A percentile compares a stretch with the other conserved stretches of the same genome.
phyloP scores from a whole-genome alignment of 1,139 yeast genomes.

The Sporopachydermia cereana region DNA sequence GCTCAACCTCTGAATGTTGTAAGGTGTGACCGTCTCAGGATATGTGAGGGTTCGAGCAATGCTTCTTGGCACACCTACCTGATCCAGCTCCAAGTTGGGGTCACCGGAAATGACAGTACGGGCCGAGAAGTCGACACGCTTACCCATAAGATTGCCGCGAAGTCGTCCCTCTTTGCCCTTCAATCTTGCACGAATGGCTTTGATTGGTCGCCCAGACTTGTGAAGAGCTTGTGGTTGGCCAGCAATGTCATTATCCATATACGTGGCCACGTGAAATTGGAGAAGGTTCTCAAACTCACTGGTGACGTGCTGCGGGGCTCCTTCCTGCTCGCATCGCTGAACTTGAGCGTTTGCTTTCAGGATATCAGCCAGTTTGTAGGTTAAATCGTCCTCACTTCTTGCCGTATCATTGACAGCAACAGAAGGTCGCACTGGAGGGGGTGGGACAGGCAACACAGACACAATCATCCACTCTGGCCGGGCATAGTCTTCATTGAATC shows the following conservation, averaged over 20 bases:
- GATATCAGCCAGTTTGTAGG: slow-evolving; percentile 94
- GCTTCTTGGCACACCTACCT: slow-evolving; percentile 96
- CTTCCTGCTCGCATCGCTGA: slow-evolving; percentile 93
- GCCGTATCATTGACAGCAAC: slow-evolving; percentile 98
- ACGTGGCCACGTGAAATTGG: slow-evolving; percentile 98
- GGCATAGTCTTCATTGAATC: slow-evolving; percentile 91
- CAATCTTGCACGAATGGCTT: slow-evolving; percentile 94
- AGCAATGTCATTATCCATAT: slow-evolving; percentile 99
- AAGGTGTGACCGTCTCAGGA: slow-evolving; percentile 97
- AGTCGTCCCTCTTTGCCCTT: slow-evolving; percentile 99
- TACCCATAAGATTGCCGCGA: slow-evolving; percentile 98
- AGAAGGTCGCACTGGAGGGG: slow-evolving; percentile 98
- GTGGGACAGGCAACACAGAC: slow-evolving; percentile 98
- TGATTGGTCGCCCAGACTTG: slow-evolving; percentile 97
- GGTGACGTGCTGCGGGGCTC: slow-evolving; percentile 96
- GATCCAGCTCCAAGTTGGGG: slow-evolving; percentile 93
- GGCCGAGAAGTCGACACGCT: slow-evolving; percentile 98
- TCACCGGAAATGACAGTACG: slow-evolving; percentile 99
- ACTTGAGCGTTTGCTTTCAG: slow-evolving; percentile 93
- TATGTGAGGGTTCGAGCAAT: slow-evolving; percentile 92
- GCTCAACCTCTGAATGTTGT: slow-evolving; percentile 85
- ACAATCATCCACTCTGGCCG: slow-evolving; percentile 98
- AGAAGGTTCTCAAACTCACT: slow-evolving; percentile 91
- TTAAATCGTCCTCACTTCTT: slow-evolving; percentile 98
- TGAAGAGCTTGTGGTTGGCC: slow-evolving; percentile 99